Evolutionary conservation across 1,284 basidiomycete species (phyloP), one percentile per base, ranked within the genome.

Genomic region (Trametes hirsuta): DNA sequence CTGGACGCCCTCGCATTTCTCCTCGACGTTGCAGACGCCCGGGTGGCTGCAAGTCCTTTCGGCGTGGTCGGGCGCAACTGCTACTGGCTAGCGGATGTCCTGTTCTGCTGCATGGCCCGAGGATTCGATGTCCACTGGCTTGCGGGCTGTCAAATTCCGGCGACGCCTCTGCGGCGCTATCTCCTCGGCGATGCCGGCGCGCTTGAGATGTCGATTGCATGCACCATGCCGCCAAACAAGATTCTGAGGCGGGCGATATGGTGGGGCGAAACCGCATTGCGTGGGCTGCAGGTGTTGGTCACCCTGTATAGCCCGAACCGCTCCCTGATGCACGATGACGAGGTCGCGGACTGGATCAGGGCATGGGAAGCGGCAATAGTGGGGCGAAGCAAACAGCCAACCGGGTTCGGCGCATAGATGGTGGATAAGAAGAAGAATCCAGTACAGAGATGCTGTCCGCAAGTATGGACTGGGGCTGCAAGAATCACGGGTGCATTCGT

Each of bases 31-130:
- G 57, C 47, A 2, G 21, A 44, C 30, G 14, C 39, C 9, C 51
- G 39, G 12, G 25, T 52, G 36, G 44, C 36, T 4, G 12, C 24
- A n/a, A 11, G 25, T 4, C 40, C 57, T 9, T 59, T 53, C 52
- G 41, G 24, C 51, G 24, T 54, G 14, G 37, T 59, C 14, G 46
- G 51, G 18, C 39, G 57, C 34, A 59, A 59, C 51, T 59, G 51
- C 52, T 42, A 49, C 25, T 59, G 51, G 57, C 44, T 59, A 52
- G 21, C 47, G 4, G 57, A 59, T 34, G 25, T 40, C 46, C 51
- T 59, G 22, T 54, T 59, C 57, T 54, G 49, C 51, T 25, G 39
- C 35, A 22, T 54, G 15, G 57, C 57, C 34, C 45, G 45, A 21
- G 46, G 41, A 37, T 49, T 35, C 57, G 15, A 25, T 4, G 15